These are phyloP conservation scores for Pharus latifolius DNA, from an alignment of 176 grass and related monocot genomes.

Conservation along the genomic window DNA sequence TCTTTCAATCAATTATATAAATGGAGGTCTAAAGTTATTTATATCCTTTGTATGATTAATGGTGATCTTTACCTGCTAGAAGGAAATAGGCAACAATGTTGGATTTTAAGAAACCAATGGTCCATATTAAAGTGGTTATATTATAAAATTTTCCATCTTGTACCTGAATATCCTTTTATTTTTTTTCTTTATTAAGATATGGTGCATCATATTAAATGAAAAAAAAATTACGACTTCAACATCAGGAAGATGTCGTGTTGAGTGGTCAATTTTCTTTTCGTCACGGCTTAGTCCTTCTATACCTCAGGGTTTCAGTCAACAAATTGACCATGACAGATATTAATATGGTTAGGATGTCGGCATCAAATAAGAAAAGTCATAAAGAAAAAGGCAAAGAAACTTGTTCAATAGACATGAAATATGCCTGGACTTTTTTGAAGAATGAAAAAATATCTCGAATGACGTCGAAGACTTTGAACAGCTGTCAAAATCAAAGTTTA, in stretches of 20 bases:
- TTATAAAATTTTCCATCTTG: no score
- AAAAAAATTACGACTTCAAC: background rate
- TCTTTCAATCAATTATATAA: no score
- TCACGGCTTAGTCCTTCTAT: background rate
- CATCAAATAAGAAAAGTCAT: slow-evolving; percentile 13
- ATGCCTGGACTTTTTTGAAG: background rate
- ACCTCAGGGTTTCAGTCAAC: background rate
- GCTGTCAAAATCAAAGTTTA: background rate
- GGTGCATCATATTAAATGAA: background rate
- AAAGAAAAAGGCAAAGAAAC: slow-evolving; percentile 1
- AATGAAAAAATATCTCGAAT: background rate
- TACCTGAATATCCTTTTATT: background rate
- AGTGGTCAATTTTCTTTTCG: background rate
- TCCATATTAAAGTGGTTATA: no score
- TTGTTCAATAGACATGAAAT: background rate
- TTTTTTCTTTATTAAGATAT: background rate
- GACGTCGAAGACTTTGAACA: background rate
- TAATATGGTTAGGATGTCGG: background rate
- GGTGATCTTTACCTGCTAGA: no score
- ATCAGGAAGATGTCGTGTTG: background rate
- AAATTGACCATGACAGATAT: background rate
- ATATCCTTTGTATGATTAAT: no score
- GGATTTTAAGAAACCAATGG: background rate
- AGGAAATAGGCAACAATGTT: background rate
- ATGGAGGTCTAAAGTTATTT: no score